A percentile compares a stretch with the other conserved stretches of the same genome.
phyloP scores from a whole-genome alignment of 106 monocot species.

The Apostasia ramifera region DNA sequence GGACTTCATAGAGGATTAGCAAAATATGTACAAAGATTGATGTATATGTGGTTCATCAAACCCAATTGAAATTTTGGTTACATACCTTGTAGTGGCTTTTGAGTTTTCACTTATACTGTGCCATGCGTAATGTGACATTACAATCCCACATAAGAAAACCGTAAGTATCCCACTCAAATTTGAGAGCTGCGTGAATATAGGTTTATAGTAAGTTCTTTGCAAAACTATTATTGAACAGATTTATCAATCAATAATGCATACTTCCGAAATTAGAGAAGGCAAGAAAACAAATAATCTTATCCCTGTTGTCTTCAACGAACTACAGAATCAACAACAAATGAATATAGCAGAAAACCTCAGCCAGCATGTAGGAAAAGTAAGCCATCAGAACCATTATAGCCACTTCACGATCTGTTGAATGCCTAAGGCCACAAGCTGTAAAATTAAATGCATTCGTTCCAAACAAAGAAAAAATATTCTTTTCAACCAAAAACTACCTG shows the following conservation, averaged over 20 bases:
- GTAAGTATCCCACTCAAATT: conserved; percentile 81
- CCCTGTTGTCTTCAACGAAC: neutral
- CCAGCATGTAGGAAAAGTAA: conserved; percentile 81
- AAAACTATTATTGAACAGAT: too few relatives aligned
- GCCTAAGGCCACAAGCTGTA: conserved; percentile 29
- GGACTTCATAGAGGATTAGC: too few relatives aligned
- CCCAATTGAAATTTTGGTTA: too few relatives aligned
- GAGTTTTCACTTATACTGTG: conserved; percentile 69
- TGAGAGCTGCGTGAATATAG: conserved; percentile 39
- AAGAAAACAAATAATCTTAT: too few relatives aligned
- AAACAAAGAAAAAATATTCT: neutral
- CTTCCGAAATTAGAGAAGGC: too few relatives aligned
- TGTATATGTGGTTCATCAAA: too few relatives aligned
- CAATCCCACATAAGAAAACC: conserved; percentile 86
- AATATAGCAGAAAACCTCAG: conserved; percentile 50
- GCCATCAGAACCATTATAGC: conserved; percentile 78
- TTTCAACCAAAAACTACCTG: conserved; percentile 34
- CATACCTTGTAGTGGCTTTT: conserved; percentile 72
- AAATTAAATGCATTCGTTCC: neutral
- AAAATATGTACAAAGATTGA: too few relatives aligned
- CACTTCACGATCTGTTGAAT: conserved; percentile 88
- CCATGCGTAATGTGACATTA: conserved; percentile 97
- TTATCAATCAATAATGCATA: too few relatives aligned
- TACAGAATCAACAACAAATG: neutral
- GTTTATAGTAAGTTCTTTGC: too few relatives aligned